Evolutionary conservation across 371 early-diverging fungal genomes (phyloP).

Genomic region (Chytridium lagenaria): DNA sequence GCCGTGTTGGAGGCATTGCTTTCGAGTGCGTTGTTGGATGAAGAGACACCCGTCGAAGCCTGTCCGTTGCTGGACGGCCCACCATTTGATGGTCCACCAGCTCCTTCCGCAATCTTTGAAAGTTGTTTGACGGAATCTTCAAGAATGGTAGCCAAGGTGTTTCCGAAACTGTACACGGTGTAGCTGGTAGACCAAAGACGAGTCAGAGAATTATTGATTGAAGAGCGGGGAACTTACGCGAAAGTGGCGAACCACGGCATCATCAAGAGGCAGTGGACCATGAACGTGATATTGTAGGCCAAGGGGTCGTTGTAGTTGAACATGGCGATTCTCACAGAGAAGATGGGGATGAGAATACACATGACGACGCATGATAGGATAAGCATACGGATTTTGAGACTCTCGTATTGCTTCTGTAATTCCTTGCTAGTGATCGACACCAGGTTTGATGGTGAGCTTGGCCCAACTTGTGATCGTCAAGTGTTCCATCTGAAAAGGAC

Average conservation of each 20-base stretch:
- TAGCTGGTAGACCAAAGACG: neutral
- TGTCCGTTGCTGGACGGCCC: neutral
- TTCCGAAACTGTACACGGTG: conserved; percentile 15
- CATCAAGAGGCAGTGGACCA: conserved; percentile 4
- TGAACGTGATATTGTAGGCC: conserved; percentile 9
- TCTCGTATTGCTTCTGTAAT: conserved; percentile 7
- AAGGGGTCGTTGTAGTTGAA: conserved; percentile 5
- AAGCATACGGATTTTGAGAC: neutral
- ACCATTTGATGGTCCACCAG: neutral
- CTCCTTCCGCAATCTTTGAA: neutral
- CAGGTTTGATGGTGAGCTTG: conserved; percentile 9
- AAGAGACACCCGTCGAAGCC: neutral
- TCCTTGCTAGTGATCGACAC: conserved; percentile 9
- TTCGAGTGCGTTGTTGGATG: neutral
- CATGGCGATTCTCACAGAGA: neutral
- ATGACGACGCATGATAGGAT: conserved; percentile 1
- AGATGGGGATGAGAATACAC: conserved; percentile 1
- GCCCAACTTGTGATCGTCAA: neutral
- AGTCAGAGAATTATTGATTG: neutral
- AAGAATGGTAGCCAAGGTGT: neutral
- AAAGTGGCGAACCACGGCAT: conserved; percentile 4
- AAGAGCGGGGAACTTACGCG: too few species aligned
- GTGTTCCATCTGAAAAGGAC: neutral
- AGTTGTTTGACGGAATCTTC: neutral
- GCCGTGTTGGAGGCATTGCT: neutral